Conservation (phyloP, 345 rosid genomes). For the Eucalyptus albens region DNA sequence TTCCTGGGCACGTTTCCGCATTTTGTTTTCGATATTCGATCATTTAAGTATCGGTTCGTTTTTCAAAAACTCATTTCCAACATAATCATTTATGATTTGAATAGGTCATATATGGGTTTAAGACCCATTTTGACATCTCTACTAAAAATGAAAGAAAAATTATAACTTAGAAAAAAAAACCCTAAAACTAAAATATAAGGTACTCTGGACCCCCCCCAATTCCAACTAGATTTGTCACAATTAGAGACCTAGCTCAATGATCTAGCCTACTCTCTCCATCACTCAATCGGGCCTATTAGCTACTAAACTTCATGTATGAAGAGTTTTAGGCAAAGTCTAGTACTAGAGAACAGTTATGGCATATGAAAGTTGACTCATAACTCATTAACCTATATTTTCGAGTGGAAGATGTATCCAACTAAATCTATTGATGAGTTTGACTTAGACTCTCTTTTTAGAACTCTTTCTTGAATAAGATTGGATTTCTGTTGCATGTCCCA, state of each 20-base stretch:
- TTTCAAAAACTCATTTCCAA: too few species aligned
- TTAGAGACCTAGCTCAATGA: background rate
- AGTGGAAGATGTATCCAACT: too few species aligned
- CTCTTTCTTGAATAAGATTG: background rate
- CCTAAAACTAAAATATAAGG: background rate
- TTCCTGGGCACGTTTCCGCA: rapidly evolving
- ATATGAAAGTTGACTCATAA: background rate
- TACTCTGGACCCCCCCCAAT: background rate
- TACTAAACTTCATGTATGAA: background rate
- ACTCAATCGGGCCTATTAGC: background rate
- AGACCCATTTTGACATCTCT: too few species aligned
- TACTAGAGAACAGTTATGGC: background rate
- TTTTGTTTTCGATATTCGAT: too few species aligned
- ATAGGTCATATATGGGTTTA: too few species aligned
- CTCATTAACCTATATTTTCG: too few species aligned
- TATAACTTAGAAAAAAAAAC: background rate
- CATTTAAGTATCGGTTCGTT: too few species aligned
- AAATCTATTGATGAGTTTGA: too few species aligned
- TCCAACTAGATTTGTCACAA: background rate
- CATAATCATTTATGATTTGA: too few species aligned
- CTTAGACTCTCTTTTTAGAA: background rate
- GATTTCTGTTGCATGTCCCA: background rate
- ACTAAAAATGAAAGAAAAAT: background rate
- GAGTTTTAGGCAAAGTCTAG: background rate
- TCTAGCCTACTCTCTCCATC: background rate